phyloP scores from a whole-genome alignment of 257 asterid species.

The Nicotiana paniculata region DNA sequence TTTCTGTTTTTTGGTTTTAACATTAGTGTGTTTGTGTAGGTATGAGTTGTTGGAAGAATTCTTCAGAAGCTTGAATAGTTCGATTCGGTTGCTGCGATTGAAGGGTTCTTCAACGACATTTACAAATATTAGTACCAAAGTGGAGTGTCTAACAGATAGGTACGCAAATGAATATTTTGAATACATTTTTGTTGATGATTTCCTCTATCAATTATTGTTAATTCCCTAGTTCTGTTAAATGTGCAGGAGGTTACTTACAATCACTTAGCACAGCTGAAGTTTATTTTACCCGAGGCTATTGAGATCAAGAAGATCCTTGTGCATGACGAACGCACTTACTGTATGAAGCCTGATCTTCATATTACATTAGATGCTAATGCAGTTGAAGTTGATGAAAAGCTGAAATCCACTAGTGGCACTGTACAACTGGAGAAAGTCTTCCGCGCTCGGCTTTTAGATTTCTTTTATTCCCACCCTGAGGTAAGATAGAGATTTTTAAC shows the following conservation, averaged over 20 bases:
- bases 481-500: constrained; percentile 22
- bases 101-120: constrained; percentile 50
- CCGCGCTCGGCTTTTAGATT: constrained; percentile 50
- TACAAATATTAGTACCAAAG: constrained; percentile 50
- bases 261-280: neutral
- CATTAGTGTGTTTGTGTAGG: constrained; percentile 32
- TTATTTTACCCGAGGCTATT: neutral
- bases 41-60: constrained; percentile 64
- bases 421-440: constrained; percentile 56
- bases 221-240: neutral
- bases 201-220: neutral
- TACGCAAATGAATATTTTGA: constrained; percentile 10
- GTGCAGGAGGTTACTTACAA: neutral
- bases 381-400: constrained; percentile 13
- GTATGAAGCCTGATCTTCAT: constrained; percentile 9
- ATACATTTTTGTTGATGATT: neutral
- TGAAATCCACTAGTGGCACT: constrained; percentile 33
- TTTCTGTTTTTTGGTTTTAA: neutral
- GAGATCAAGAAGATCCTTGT: constrained; percentile 5
- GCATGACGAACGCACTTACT: neutral
- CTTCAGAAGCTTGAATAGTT: constrained; percentile 66
- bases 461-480: constrained; percentile 61
- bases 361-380: neutral
- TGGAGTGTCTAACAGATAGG: constrained; percentile 73
- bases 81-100: constrained; percentile 57